Evolutionary conservation across 2,329 filamentous ascomycete genomes (phyloP), one percentile per base, ranked within the genome.

Genomic region (Talaromyces funiculosus): DNA sequence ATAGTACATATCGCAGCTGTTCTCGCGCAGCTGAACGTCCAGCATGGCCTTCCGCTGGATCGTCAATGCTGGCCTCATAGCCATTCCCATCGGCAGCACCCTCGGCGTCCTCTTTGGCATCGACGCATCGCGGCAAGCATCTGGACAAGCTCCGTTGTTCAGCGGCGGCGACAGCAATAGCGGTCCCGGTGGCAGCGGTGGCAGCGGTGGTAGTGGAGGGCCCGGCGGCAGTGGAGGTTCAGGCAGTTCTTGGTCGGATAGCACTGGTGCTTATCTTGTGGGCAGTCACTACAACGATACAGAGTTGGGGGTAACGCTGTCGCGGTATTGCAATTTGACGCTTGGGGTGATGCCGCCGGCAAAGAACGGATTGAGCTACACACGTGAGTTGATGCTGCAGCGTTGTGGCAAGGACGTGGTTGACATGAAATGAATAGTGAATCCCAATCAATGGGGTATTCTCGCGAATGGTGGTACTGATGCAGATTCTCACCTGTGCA

Each of bases 391-490:
- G 31, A 42, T 33, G 31, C 5, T 16, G 6, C 2, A 2, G 12
- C 16, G 37, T 33, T 3, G 2, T 3, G 18, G 42, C 0, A 10
- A 43, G 2, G 20, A 9, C 22, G 4, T 14, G 12, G 10, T 20
- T 59, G 31, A 24, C 38, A 58, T 63, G 59, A 62, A 22, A 60
- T n/a, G 6, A n/a, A 26, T 61, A 83, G 81, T 83, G 59, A 83
- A 84, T 66, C 81, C 82, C 51, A 84, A 84, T 64, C 81, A 82
- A 70, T 84, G 81, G 81, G 80, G 79, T 59, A 76, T 79, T 31
- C 1, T 40, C 20, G 33, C 33, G 38, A 4, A 3, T 3, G 54
- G 42, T 45, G 54, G 54, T 33, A 64, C 72, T 22, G 65, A 70
- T 12, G 72, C 72, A 9, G 68, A 72, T 16, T 66, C 68, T 2